These are phyloP conservation scores for Casuarina glauca DNA, from an alignment of 306 rosid genomes.

Conservation along the genomic window DNA sequence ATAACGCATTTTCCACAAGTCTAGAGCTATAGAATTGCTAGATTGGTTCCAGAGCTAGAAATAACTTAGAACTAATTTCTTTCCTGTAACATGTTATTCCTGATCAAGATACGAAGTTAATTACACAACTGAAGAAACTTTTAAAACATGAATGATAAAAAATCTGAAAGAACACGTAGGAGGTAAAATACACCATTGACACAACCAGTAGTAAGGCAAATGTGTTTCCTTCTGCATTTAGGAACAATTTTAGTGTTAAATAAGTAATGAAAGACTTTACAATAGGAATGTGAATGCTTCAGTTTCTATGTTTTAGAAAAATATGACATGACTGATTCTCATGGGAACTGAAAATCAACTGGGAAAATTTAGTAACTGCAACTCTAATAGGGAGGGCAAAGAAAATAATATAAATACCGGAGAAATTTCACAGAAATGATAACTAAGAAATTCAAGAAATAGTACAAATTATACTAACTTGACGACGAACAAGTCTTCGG, in stretches of 20 bases:
- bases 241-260: not conserved
- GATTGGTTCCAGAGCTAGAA: not conserved
- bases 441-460: conserved; percentile 2
- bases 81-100: not conserved
- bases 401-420: no score
- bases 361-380: not conserved
- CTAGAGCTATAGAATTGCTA: not conserved
- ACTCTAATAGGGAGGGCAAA: not conserved
- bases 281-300: not conserved
- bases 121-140: not conserved
- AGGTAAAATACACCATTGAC: not conserved
- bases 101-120: not conserved
- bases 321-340: not conserved
- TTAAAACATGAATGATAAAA: not conserved
- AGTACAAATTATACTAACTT: conserved; percentile 44
- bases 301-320: not conserved
- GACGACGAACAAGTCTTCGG: conserved; percentile 82
- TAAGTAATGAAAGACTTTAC: not conserved
- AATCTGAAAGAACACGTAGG: not conserved
- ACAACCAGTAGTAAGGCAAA: not conserved
- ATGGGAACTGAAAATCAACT: not conserved
- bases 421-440: conserved; percentile 4
- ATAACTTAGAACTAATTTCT: conserved; percentile 1
- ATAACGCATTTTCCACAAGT: not conserved
- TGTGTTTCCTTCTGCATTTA: not conserved